Percentiles rank a stretch among this genome's conserved stretches.
Evolutionary conservation across 2,329 filamentous ascomycete species (phyloP).

Genomic region (Pestalotiopsis sp.): DNA sequence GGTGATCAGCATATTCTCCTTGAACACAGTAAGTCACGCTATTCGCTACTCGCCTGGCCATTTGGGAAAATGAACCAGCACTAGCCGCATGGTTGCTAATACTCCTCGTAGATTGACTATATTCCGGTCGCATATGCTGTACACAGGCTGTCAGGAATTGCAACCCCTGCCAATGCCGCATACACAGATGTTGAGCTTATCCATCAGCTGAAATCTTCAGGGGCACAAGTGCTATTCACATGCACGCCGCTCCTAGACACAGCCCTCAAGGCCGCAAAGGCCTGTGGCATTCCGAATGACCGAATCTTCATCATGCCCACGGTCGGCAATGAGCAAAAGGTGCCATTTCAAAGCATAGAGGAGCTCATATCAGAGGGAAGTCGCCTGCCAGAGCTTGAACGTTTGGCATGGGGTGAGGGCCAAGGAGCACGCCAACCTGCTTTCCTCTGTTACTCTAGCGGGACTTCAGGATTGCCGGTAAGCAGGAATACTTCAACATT

Average conservation of each 20-base stretch:
- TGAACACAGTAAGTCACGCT: constrained; percentile 59
- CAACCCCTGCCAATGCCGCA: constrained; percentile 70
- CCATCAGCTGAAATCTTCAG: constrained; percentile 67
- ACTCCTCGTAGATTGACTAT: constrained; percentile 59
- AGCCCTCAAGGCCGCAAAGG: constrained; percentile 63
- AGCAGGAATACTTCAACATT: constrained; percentile 17
- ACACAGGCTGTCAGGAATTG: constrained; percentile 68
- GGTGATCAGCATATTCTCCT: constrained; percentile 69
- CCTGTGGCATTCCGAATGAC: constrained; percentile 60
- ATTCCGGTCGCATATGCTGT: constrained; percentile 68
- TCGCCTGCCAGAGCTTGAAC: constrained; percentile 50
- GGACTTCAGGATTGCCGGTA: constrained; percentile 72
- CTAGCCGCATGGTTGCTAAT: background rate
- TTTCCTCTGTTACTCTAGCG: constrained; percentile 74
- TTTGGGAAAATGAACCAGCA: background rate
- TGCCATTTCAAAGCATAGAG: constrained; percentile 62
- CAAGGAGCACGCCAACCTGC: constrained; percentile 66
- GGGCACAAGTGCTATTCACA: constrained; percentile 70
- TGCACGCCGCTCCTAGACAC: constrained; percentile 65
- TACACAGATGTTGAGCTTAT: constrained; percentile 69
- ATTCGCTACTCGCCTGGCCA: too few relatives aligned
- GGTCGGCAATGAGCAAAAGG: constrained; percentile 35
- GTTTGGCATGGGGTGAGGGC: constrained; percentile 57
- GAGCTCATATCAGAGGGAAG: constrained; percentile 63
- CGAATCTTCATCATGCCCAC: constrained; percentile 66